Base-by-base conservation (phyloP, 2,329 filamentous ascomycete genomes). In the Epichloe scottii region DNA sequence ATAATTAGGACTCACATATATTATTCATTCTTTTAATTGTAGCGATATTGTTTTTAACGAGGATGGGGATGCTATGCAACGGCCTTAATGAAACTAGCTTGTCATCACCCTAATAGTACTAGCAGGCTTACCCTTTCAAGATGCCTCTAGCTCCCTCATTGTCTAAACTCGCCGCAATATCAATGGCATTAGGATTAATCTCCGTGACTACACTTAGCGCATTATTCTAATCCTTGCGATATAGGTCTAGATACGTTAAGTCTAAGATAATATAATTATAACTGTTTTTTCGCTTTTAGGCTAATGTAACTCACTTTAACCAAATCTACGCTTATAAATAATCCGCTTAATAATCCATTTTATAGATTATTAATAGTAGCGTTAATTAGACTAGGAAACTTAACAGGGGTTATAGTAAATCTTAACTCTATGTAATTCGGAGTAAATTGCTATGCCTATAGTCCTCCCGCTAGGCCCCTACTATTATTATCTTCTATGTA, bases 21-120 rank as follows among this genome's bases (percentile, higher is more conserved):
- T 78, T 83, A 59, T 79, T 75, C 76, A 81, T 80, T 55, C 71
- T 61, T 59, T 83, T 80, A 1, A 65, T 61, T 0, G 81, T 84
- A 26, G 76, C 80, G 53, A 83, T 82, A 60, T 81, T 83, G 63
- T 82, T 77, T 65, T 85, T 84, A 65, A 84, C 72, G 3, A 84
- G 64, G 41, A 85, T 75, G 0, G 81, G 81, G 2, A 85, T 72
- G 2, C 81, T 81, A 61, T 84, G 79, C 1, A 84, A 66, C 0
- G 78, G 77, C 0, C 56, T 58, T 14, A 14, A 39, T 17, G n/a
- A 40, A 15, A 5, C 38, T n/a, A 35, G 33, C 33, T 35, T 35
- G 33, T 35, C 12, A 35, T 35, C 33, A 12, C 12, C 6, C 33
- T 12, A 35, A 6, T 6, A 35, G 33, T 35, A 35, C 33, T 6